A percentile compares a stretch with the other conserved stretches of the same genome.
Evolutionary conservation across 768 basidiomycete species (phyloP).

Genomic region (Leccinellum rugosiceps): DNA sequence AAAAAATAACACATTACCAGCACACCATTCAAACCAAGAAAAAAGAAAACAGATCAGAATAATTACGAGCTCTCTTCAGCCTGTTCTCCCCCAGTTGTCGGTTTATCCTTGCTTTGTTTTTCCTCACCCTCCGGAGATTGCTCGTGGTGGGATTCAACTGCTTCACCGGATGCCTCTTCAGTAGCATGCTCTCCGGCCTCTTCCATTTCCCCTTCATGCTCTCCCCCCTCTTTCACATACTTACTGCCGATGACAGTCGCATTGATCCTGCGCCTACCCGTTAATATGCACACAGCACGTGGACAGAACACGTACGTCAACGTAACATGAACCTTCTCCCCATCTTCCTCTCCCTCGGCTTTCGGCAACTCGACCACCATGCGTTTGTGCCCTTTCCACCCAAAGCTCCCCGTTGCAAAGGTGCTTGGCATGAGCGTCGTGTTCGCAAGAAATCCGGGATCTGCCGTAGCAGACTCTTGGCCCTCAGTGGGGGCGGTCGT

Average conservation of each 20-base stretch:
- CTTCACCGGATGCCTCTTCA: slow-evolving; percentile 28
- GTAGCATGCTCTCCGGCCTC: slow-evolving; percentile 19
- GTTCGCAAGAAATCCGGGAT: slow-evolving; percentile 60
- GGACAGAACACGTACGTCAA: slow-evolving; percentile 53
- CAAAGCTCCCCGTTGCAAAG: slow-evolving; percentile 76
- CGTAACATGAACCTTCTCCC: slow-evolving; percentile 70
- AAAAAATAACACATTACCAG: background rate
- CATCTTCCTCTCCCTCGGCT: slow-evolving; percentile 42
- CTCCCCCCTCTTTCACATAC: slow-evolving; percentile 40
- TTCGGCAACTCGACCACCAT: slow-evolving; percentile 61
- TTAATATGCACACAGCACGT: background rate
- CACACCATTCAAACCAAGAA: slow-evolving; percentile 6
- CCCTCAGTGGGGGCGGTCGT: slow-evolving; percentile 53
- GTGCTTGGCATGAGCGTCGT: slow-evolving; percentile 54
- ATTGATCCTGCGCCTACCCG: slow-evolving; percentile 53
- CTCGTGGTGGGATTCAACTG: slow-evolving; percentile 22
- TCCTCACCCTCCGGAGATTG: slow-evolving; percentile 19
- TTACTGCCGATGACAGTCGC: slow-evolving; percentile 75
- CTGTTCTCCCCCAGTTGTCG: slow-evolving; percentile 16
- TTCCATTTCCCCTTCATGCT: slow-evolving; percentile 33
- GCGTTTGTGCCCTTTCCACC: slow-evolving; percentile 78
- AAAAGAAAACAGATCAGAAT: slow-evolving; percentile 3
- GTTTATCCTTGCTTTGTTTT: slow-evolving; percentile 24
- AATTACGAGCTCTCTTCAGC: slow-evolving; percentile 17
- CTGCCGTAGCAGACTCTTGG: slow-evolving; percentile 35